Percentiles rank a stretch among this genome's conserved stretches.
These are phyloP conservation scores for Niveomyces coronatus DNA, from an alignment of 2,329 filamentous ascomycete genomes.

Conservation along the genomic window DNA sequence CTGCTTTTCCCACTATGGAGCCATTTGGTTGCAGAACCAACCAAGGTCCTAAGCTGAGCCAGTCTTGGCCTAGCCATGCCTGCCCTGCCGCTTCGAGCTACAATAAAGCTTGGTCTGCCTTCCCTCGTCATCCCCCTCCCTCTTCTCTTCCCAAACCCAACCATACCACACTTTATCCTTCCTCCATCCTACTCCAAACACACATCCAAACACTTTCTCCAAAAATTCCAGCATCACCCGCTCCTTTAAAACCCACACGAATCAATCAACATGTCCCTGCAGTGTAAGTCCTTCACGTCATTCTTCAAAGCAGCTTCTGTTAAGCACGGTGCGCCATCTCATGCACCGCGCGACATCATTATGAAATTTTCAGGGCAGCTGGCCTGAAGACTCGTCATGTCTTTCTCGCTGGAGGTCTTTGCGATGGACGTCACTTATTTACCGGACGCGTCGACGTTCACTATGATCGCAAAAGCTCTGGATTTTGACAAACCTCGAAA, in stretches of 20 bases:
- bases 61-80: too few species aligned
- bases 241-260: neutral
- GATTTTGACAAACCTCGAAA: neutral
- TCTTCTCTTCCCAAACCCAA: slow-evolving; percentile 10
- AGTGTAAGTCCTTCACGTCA: slow-evolving; percentile 34
- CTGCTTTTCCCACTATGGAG: too few species aligned
- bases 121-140: neutral
- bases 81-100: too few species aligned
- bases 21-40: too few species aligned
- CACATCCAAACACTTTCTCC: slow-evolving; percentile 4
- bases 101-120: too few species aligned
- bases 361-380: too few species aligned
- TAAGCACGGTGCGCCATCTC: neutral
- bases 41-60: neutral
- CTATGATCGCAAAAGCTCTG: too few species aligned
- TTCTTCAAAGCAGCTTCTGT: neutral
- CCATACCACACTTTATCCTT: slow-evolving; percentile 11
- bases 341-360: too few species aligned
- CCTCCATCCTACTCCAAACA: slow-evolving; percentile 2
- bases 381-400: too few species aligned
- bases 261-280: slow-evolving; percentile 44
- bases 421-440: too few species aligned
- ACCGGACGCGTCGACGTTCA: too few species aligned
- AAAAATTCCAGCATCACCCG: slow-evolving; percentile 8
- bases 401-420: too few species aligned